Base-by-base conservation (phyloP, 1,284 basidiomycete genomes). In the Rhodotorula sp. region DNA sequence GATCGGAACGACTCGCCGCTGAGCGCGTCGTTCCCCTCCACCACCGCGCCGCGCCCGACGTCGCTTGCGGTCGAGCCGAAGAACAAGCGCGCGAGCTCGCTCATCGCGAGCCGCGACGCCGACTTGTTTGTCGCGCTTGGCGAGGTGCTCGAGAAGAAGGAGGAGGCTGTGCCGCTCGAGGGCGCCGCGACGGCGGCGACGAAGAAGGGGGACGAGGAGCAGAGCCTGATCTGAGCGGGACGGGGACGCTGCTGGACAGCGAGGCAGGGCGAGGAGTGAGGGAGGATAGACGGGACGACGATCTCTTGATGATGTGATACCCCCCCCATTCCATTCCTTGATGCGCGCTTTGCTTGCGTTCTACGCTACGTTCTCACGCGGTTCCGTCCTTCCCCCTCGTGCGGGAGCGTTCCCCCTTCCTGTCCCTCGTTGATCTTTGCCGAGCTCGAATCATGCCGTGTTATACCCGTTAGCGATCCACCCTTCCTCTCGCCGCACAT, bases 101-200 rank as follows among this genome's bases (percentile, higher is more conserved):
- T 80, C 53, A 74, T 80, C 25, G 79, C 79, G 8, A 61, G 65
- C n/a, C 64, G 73, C 36, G 79, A 80, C 50, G 76, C 76, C 13
- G 75, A 77, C 25, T 51, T 79, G 60, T 79, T 79, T 57, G 67
- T 78, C 21, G 78, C 77, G 53, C 61, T 77, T 25, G 76, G 76
- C 9, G 72, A 77, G 58, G 73, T 73, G 22, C 58, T 75, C 6
- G 61, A 68, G 29, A 48, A 39, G 15, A 34, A 44, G 62, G 53
- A 36, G 22, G 37, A 46, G 34, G 61, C 10, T 9, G 32, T 36
- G 39, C 39, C 39, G 10, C 10, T 10, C 10, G 39, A 8, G 10
- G 54, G 34, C 7, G 29, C 19, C 12, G 62, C 3, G 37, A 22
- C 13, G 10, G 39, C 39, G 39, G 39, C 39, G 61, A 3, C 34